Evolutionary conservation across 2,329 filamentous ascomycete genomes (phyloP).

Genomic region (Fusarium secorum): DNA sequence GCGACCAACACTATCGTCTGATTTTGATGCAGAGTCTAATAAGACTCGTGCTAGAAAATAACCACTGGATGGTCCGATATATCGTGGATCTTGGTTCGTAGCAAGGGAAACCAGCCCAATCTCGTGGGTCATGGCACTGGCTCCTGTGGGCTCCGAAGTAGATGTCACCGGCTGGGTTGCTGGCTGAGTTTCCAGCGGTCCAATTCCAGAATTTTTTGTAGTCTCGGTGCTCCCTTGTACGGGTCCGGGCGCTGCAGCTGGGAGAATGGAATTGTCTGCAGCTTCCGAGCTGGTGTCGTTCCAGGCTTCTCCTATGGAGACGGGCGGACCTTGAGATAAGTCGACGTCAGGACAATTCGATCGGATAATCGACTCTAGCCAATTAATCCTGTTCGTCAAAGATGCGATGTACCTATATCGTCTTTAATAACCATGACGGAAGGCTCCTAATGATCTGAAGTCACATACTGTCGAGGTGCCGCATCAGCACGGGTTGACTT

Average conservation of each 20-base stretch:
- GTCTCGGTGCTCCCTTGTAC: neutral
- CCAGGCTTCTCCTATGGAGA: slow-evolving; percentile 19
- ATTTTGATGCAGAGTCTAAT: slow-evolving; percentile 49
- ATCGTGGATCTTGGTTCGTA: slow-evolving; percentile 56
- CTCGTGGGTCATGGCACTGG: slow-evolving; percentile 54
- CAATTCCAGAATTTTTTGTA: accelerated
- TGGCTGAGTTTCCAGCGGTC: accelerated
- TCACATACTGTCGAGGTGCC: slow-evolving; percentile 51
- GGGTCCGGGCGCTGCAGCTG: neutral
- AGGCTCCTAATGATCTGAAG: neutral
- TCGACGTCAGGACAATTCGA: slow-evolving; percentile 54
- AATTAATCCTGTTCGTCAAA: slow-evolving; percentile 52
- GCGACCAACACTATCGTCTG: slow-evolving; percentile 21
- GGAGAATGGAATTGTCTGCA: neutral
- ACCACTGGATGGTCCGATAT: slow-evolving; percentile 64
- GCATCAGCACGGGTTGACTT: slow-evolving; percentile 51
- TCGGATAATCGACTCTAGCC: slow-evolving; percentile 56
- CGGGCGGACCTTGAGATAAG: slow-evolving; percentile 40
- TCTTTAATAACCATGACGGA: neutral
- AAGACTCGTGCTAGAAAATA: slow-evolving; percentile 61
- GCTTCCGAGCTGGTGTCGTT: slow-evolving; percentile 12
- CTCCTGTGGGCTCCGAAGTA: slow-evolving; percentile 22
- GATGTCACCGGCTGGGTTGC: neutral
- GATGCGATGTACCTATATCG: slow-evolving; percentile 43
- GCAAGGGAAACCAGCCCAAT: slow-evolving; percentile 62